phyloP scores from a whole-genome alignment of 2,329 filamentous ascomycete species.

The Volutella citrinella region DNA sequence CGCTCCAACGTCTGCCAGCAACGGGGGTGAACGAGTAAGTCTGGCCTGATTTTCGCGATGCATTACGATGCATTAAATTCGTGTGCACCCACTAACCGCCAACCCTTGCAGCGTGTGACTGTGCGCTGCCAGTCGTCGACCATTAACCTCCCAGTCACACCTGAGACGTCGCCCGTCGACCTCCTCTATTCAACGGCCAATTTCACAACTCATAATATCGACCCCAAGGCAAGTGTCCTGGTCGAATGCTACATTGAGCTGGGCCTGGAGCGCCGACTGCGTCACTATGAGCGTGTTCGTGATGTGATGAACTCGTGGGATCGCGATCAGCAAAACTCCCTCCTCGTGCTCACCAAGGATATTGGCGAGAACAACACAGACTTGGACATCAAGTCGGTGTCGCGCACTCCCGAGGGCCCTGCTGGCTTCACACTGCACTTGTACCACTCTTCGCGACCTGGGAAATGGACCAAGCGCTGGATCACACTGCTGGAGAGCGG shows the following conservation, averaged over 20 bases:
- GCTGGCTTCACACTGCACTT: slow-evolving; percentile 66
- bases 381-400: slow-evolving; percentile 64
- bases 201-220: slow-evolving; percentile 61
- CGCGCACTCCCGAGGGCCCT: slow-evolving; percentile 57
- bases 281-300: slow-evolving; percentile 80
- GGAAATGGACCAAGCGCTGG: slow-evolving; percentile 86
- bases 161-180: slow-evolving; percentile 71
- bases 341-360: slow-evolving; percentile 64
- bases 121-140: slow-evolving; percentile 70
- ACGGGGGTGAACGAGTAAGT: slow-evolving; percentile 72
- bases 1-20: slow-evolving; percentile 76
- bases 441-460: slow-evolving; percentile 75
- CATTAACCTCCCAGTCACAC: slow-evolving; percentile 68
- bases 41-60: background rate
- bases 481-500: slow-evolving; percentile 72
- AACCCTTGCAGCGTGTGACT: slow-evolving; percentile 61
- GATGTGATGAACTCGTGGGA: slow-evolving; percentile 95
- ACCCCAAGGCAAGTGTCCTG: slow-evolving; percentile 65
- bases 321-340: slow-evolving; percentile 69
- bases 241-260: slow-evolving; percentile 73
- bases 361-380: slow-evolving; percentile 53
- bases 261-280: slow-evolving; percentile 77
- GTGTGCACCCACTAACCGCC: no score
- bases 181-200: slow-evolving; percentile 66
- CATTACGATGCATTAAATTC: slow-evolving; percentile 8